Evolutionary conservation across 2,329 filamentous ascomycete genomes (phyloP).

Genomic region (Aquanectria penicillioides): DNA sequence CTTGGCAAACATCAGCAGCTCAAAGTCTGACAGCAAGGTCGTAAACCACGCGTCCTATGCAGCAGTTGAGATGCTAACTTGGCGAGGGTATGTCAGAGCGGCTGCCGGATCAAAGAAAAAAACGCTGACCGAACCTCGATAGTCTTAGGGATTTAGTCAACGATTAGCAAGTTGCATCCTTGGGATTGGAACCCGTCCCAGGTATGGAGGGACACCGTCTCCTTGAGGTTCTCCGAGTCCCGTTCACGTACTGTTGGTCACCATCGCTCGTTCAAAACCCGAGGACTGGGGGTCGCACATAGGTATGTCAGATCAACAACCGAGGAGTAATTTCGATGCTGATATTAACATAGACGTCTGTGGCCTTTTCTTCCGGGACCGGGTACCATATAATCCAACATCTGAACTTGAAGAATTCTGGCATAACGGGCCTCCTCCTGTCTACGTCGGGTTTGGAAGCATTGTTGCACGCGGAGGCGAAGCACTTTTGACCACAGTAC

Average conservation of each 20-base stretch:
- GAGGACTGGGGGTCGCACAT: constrained; percentile 52
- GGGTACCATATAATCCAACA: constrained; percentile 64
- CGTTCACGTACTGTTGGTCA: no score
- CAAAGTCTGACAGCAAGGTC: neutral
- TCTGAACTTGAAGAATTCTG: constrained; percentile 66
- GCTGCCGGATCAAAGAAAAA: neutral
- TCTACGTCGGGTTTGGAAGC: no score
- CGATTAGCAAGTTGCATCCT: constrained; percentile 66
- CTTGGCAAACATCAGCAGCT: neutral
- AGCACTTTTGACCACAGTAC: no score
- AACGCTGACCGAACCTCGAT: neutral
- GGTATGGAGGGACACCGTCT: no score
- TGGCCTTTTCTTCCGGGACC: constrained; percentile 72
- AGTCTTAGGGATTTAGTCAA: constrained; percentile 82
- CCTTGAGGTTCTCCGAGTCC: no score
- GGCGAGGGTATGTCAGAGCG: constrained; percentile 3
- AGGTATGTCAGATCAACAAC: constrained; percentile 58
- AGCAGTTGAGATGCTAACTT: constrained; percentile 1
- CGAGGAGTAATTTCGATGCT: neutral
- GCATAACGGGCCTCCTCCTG: no score
- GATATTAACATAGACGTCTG: constrained; percentile 51
- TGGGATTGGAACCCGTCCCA: no score
- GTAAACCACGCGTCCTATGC: neutral
- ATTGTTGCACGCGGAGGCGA: no score
- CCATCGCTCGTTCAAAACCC: no score